Evolutionary conservation across 306 rosid genomes (phyloP), one percentile per base, ranked within the genome.

Genomic region (Begonia loranthoides): DNA sequence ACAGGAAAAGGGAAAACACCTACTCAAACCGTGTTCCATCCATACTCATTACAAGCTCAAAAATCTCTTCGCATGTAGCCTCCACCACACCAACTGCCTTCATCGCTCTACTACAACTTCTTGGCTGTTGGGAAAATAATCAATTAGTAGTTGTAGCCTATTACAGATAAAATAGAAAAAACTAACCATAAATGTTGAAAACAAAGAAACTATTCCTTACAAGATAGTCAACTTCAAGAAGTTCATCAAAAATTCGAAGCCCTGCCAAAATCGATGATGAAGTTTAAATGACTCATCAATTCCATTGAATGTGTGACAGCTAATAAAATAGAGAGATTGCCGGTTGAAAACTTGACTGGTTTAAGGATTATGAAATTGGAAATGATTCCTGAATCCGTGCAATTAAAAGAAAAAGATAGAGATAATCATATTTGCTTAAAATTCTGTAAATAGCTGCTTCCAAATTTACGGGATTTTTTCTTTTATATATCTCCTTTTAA

Each of bases 21-120:
- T 86, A 90, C 99, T 90, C 94, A 80, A 90, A 90, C 80, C 99
- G 99, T 28, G 82, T 83, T 73, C 84, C 93, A 64, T 90, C 99
- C 99, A 90, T 90, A 92, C 99, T 83, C 99, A 90, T 90, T 54
- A 90, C 82, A 73, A 90, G 96, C 80, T 83, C 96, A 69, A 90
- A 90, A 75, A 86, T 73, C 69, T 90, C 93, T 77, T 90, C 99
- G 40, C 99, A 90, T 2, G 82, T 76, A 36, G 94, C 99, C 76
- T 86, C 99, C 76, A 90, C 99, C 51, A 90, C 94, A 60, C 99
- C 99, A 56, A 78, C 95, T 64, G 99, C 99, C 74, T 90, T 90
- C 99, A 90, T 90, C 63, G 99, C 99, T 67, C 87, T 79, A 71
- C 99, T 83, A 66, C 77, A 86, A 71, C 96, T 90, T 83, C 99